phyloP scores from a whole-genome alignment of 2,329 filamentous ascomycete species.

The Chalara sp. region DNA sequence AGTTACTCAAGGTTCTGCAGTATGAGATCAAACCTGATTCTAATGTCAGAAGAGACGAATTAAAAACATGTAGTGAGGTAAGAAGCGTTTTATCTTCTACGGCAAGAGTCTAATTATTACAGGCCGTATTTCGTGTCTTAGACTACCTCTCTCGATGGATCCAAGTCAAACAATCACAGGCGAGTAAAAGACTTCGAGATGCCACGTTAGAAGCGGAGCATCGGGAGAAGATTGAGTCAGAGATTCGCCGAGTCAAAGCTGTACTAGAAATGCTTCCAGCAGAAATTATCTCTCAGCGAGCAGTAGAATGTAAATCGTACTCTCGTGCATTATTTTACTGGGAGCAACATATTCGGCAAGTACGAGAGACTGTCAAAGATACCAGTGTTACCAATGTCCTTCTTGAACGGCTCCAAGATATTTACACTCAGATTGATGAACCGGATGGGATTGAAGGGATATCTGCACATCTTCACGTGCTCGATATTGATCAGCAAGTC shows the following conservation, averaged over 20 bases:
- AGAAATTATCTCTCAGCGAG: conserved; percentile 70
- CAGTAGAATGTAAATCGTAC: conserved; percentile 91
- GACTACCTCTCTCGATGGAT: conserved; percentile 92
- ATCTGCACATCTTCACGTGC: conserved; percentile 73
- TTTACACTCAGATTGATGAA: conserved; percentile 96
- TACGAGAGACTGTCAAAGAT: conserved; percentile 12
- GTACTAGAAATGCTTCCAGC: conserved; percentile 65
- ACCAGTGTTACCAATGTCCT: conserved; percentile 50
- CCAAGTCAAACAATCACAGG: conserved; percentile 49
- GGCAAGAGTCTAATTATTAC: conserved; percentile 17
- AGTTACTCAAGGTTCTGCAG: conserved; percentile 69
- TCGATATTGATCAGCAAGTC: conserved; percentile 92
- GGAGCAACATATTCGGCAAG: conserved; percentile 76
- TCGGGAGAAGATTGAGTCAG: conserved; percentile 21
- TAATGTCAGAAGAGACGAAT: conserved; percentile 62
- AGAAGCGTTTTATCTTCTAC: conserved; percentile 18
- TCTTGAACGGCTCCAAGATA: conserved; percentile 76
- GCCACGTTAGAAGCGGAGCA: conserved; percentile 32
- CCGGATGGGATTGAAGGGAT: conserved; percentile 95
- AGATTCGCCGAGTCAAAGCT: conserved; percentile 59
- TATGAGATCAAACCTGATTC: conserved; percentile 43
- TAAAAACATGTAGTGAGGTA: conserved; percentile 84
- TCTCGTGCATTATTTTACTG: conserved; percentile 88
- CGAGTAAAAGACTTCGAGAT: conserved; percentile 8
- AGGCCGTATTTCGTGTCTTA: conserved; percentile 83